Evolutionary conservation across 1,139 yeast genomes (phyloP), one percentile per base, ranked within the genome.

Genomic region (Yamadazyma triangularis): DNA sequence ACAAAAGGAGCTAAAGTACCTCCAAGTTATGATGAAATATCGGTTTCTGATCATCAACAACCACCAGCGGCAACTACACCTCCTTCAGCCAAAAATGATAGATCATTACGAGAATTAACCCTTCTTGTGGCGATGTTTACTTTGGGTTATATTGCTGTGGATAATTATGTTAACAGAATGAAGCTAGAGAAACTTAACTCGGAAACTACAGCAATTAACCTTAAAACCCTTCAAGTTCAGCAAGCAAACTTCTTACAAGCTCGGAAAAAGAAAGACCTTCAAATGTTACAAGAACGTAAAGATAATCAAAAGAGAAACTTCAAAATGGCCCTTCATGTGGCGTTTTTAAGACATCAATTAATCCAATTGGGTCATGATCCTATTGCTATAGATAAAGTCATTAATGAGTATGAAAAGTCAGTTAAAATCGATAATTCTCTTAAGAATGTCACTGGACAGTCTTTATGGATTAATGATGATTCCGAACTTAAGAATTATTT

Each of bases 271-370:
- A 58, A 66, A 33, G 79, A 75, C 35, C 42, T 64, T 20, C 75
- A 61, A 47, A 58, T 58, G 28, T 47, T 69, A 38, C 68, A 64
- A 46, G 81, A 70, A 50, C 58, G 73, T 33, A 64, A 60, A 45
- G 70, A 60, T 28, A 55, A 51, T 26, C 73, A 69, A 28, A 74
- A 70, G 42, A 64, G 82, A 33, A 67, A 67, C 44, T 71, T 70
- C 63, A 75, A 73, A 48, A 72, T 79, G 80, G 67, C 74, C 6
- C 56, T 79, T 45, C 87, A 80, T 47, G 64, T 80, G 25, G 85
- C 84, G 1, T 53, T 79, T 47, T 56, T 80, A 24, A 59, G 83
- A 31, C 65, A 76, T 42, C 86, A 79, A 48, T 56, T 80, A 33
- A 38, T 52, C 4, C 80, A 77, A 8, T 45, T 53, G 4, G 81